Base-by-base conservation (phyloP, 2,329 filamentous ascomycete genomes). In the Uncinocarpus reesii region DNA sequence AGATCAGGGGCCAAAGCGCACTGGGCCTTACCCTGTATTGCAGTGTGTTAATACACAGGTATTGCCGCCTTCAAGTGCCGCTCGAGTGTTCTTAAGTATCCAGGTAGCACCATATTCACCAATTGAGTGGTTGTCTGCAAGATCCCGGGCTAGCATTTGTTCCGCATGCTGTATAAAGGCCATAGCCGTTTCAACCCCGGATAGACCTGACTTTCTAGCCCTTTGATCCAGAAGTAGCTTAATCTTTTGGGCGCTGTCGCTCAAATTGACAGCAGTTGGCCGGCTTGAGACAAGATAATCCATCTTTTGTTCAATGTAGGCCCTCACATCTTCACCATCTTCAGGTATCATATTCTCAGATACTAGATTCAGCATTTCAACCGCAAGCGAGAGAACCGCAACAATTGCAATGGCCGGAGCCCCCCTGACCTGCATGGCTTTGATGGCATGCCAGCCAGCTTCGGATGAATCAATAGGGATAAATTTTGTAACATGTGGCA, bases 401-500 rank as follows among this genome's bases (percentile, higher is more conserved):
- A 98, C 92, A 55, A 98, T 96, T 37, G 92, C 92, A 64, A 98
- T 98, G 38, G 92, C 92, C 0, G 92, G 92, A 4, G 92, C 92
- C 34, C 86, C 84, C 45, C 79, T 73, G 13, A 74, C 71, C 55
- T 77, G 75, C 79, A 83, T 83, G 42, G 78, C 72, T 57, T 77
- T 79, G 61, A 83, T 82, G 4, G 78, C 78, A 60, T 79, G 73
- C 78, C 78, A 81, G 49, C 75, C 79, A 65, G 81, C 78, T 58
- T 77, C 71, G 42, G 72, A 70, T 29, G 71, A 72, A 48, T 63
- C 64, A 52, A 82, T 69, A 40, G 71, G 59, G 42, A 78, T 71
- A 57, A 78, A 82, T 50, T 72, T 66, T 55, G 77, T 73, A 47
- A 75, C 66, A 56, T 81, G 77, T 5, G 79, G 79, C 20, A 83